Percentiles rank a stretch among this genome's conserved stretches.
These are phyloP conservation scores for Kwoniella mangroviensis DNA, from an alignment of 768 basidiomycete genomes.

Conservation along the genomic window DNA sequence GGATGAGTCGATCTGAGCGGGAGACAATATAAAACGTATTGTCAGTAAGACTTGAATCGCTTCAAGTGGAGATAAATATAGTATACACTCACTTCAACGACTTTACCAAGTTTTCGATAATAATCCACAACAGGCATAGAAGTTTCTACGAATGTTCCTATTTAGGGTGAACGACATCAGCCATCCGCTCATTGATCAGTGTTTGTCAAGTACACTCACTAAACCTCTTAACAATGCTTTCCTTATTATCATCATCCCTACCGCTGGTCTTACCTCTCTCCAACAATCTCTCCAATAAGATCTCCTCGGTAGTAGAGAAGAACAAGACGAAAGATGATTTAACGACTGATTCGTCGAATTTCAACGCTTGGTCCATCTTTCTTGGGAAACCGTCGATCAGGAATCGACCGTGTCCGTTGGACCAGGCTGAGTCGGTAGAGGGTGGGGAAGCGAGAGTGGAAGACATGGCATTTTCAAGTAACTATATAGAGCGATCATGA, in stretches of 20 bases:
- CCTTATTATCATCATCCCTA: slow-evolving; percentile 91
- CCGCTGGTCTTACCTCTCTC: slow-evolving; percentile 93
- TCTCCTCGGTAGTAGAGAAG: slow-evolving; percentile 82
- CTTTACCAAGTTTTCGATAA: slow-evolving; percentile 70
- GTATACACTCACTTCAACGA: slow-evolving; percentile 69
- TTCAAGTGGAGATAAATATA: too few relatives aligned
- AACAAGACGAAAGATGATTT: slow-evolving; percentile 77
- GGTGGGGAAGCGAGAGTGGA: slow-evolving; percentile 62
- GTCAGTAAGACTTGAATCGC: too few relatives aligned
- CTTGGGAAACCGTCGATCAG: slow-evolving; percentile 96
- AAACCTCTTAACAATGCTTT: slow-evolving; percentile 97
- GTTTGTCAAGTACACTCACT: too few relatives aligned
- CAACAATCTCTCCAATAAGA: slow-evolving; percentile 82
- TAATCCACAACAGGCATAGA: slow-evolving; percentile 93
- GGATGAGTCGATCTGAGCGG: slow-evolving; percentile 59
- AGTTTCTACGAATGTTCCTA: slow-evolving; percentile 79
- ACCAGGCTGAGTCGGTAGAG: slow-evolving; percentile 63
- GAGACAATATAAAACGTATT: too few relatives aligned
- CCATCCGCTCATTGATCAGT: neutral
- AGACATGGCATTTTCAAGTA: slow-evolving; percentile 89
- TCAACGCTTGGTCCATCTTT: slow-evolving; percentile 96
- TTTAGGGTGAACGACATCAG: neutral
- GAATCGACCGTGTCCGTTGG: slow-evolving; percentile 76
- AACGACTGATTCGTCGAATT: slow-evolving; percentile 89
- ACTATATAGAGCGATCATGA: slow-evolving; percentile 57